Evolutionary conservation across 2,329 filamentous ascomycete species (phyloP), one percentile per base, ranked within the genome.

Genomic region (Hymenoscyphus occultus): DNA sequence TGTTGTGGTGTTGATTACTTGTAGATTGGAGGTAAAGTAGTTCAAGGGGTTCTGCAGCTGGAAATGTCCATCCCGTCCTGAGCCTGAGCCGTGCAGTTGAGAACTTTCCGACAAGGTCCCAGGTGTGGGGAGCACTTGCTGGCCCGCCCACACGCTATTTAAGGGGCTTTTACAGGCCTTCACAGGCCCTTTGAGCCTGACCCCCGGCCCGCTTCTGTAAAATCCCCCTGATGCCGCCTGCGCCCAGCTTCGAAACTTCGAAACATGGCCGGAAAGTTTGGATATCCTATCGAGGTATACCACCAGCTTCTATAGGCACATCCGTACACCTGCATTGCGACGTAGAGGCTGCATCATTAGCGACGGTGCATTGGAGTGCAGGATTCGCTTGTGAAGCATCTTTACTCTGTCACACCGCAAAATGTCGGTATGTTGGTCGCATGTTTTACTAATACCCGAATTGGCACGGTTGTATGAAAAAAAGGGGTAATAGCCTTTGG

Each of bases 11-110:
- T 19, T 56, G 40, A n/a, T n/a, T 54, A 59, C 39, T 19, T 35
- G 48, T n/a, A 51, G 31, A 45, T 56, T 60, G 42, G 14, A 56
- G 40, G 56, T 60, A 40, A 39, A 40, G 31, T 19, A 65, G 60
- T 65, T 66, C 61, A 68, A 69, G 65, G 69, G 69, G 69, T 65
- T 65, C 56, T 69, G 65, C 67, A 68, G 65, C 48, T 62, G 39
- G 14, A 39, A 40, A 56, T 42, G 39, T 12, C 58, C n/a, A 42
- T 60, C 58, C 40, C 39, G 39, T 42, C 39, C 39, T 40, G 32
- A 19, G 32, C 10, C 35, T 12, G 16, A n/a, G 14, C 45, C 35
- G 35, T 51, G 19, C 48, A 22, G 57, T 28, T 59, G 57, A 40
- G 48, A 54, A 54, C 48, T 42, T 59, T 22, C 12, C 16, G 57